A percentile compares a stretch with the other conserved stretches of the same genome.
These are phyloP conservation scores for Naganishia randhawae DNA, from an alignment of 768 basidiomycete genomes.

Conservation along the genomic window DNA sequence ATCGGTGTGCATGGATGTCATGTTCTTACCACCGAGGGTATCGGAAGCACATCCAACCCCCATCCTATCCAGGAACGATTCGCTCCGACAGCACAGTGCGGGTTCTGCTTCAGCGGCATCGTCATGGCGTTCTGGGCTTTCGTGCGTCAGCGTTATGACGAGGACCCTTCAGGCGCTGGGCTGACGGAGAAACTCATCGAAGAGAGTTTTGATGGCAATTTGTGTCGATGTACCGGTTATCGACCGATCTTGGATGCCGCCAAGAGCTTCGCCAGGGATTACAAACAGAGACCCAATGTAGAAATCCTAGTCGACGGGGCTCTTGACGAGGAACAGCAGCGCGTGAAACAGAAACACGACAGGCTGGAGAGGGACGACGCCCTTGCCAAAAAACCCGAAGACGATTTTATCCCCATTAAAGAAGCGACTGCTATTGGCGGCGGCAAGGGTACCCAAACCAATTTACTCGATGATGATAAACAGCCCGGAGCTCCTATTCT, in stretches of 20 bases:
- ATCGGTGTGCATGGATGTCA: conserved; percentile 38
- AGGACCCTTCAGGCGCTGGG: conserved; percentile 11
- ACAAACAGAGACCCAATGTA: conserved; percentile 18
- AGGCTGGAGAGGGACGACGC: conserved; percentile 21
- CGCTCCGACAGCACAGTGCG: conserved; percentile 25
- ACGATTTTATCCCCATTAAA: conserved; percentile 35
- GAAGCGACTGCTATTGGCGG: conserved; percentile 27
- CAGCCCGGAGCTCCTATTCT: conserved; percentile 29
- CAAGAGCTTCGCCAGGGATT: conserved; percentile 38
- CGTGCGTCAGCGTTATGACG: conserved; percentile 19
- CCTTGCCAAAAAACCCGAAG: conserved; percentile 24
- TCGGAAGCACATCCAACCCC: conserved; percentile 36
- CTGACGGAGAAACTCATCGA: conserved; percentile 33
- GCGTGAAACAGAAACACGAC: conserved; percentile 15
- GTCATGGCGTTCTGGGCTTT: conserved; percentile 38
- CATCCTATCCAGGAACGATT: conserved; percentile 40
- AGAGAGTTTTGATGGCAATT: conserved; percentile 39
- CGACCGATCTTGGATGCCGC: conserved; percentile 37
- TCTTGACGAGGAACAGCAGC: conserved; percentile 2
- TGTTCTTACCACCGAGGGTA: conserved; percentile 38
- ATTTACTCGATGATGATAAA: conserved; percentile 23
- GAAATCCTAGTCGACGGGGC: conserved; percentile 16
- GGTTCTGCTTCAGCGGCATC: conserved; percentile 37
- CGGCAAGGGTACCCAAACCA: conserved; percentile 19
- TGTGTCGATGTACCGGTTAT: conserved; percentile 42